phyloP scores from a whole-genome alignment of 2,329 filamentous ascomycete species.

The Periconia macrospinosa region DNA sequence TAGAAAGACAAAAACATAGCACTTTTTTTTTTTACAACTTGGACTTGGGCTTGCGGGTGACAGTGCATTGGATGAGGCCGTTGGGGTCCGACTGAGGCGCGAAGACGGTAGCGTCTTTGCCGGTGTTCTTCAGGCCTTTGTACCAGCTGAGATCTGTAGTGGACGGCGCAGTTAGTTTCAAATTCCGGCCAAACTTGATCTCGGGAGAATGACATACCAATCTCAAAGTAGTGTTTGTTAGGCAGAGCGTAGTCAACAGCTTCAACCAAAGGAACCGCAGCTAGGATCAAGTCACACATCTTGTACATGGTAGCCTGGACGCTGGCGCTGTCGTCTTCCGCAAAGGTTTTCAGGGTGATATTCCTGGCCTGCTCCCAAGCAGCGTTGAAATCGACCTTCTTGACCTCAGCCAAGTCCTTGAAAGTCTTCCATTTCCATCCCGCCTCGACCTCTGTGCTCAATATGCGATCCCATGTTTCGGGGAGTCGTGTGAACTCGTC shows the following conservation, averaged over 20 bases:
- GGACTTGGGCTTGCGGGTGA: conserved; percentile 61
- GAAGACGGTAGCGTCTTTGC: conserved; percentile 93
- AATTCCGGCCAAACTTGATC: neutral
- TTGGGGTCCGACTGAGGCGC: conserved; percentile 92
- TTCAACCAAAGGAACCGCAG: conserved; percentile 69
- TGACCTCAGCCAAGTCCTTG: conserved; percentile 66
- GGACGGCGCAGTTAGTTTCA: conserved; percentile 19
- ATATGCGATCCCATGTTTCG: conserved; percentile 92
- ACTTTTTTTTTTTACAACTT: conserved; percentile 40
- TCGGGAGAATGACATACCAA: conserved; percentile 61
- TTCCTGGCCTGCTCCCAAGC: conserved; percentile 77
- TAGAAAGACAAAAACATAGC: neutral
- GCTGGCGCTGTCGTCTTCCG: conserved; percentile 84
- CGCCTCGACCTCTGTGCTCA: conserved; percentile 89
- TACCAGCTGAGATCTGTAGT: conserved; percentile 87
- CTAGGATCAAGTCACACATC: conserved; percentile 88
- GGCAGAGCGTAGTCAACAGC: conserved; percentile 82
- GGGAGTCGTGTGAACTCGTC: conserved; percentile 91
- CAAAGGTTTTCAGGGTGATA: conserved; percentile 91
- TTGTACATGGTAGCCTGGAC: conserved; percentile 99
- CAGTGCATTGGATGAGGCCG: conserved; percentile 92
- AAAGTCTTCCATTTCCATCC: conserved; percentile 84
- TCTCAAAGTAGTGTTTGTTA: conserved; percentile 99
- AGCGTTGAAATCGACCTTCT: conserved; percentile 70
- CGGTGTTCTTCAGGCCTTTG: conserved; percentile 92